Evolutionary conservation across 1,139 yeast species (phyloP), one percentile per base, ranked within the genome.

Genomic region (Pichia sp.): DNA sequence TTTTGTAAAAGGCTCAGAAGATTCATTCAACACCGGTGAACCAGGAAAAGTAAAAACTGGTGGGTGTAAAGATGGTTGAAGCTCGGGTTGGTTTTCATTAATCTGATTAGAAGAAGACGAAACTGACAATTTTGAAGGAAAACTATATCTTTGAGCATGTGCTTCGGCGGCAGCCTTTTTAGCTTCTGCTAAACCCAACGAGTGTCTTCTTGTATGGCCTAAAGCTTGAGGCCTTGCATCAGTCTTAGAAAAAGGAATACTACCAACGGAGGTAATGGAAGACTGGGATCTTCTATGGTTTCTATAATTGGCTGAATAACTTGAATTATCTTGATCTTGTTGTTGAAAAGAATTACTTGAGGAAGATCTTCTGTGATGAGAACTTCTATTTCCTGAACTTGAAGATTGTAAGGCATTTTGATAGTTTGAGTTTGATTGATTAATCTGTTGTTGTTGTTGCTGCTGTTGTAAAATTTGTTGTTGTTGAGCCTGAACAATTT

Each of bases 81-180:
- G 57, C 33, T 52, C 29, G 2, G 55, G 33, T 3, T 46, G n/a
- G 28, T 44, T 36, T 19, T 46, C 46, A 16, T 50, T 29, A 57
- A 61, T 39, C 53, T 53, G 52, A n/a, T 16, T 62, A 2, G 67
- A 55, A 7, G 68, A 61, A 25, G 68, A 62, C 4, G 64, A 53
- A 3, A 56, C 38, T 3, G 64, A 56, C 22, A 73, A 59, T 49
- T 77, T 62, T 14, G 69, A 60, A 25, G 70, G 70, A 11, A 71
- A 67, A 47, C 78, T 70, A 6, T 73, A 70, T 65, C 82, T 71
- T 67, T 80, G 74, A 3, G 85, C 83, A 68, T 89, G 96, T 48
- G 90, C 91, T 62, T 81, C 82, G 10, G 96, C 96, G 18, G 99
- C 99, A 5, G 98, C 98, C 61, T 86, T 84, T 62, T 88, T 91